phyloP scores from a whole-genome alignment of 1,284 basidiomycete genomes.

The Lentinula novae-zelandiae region DNA sequence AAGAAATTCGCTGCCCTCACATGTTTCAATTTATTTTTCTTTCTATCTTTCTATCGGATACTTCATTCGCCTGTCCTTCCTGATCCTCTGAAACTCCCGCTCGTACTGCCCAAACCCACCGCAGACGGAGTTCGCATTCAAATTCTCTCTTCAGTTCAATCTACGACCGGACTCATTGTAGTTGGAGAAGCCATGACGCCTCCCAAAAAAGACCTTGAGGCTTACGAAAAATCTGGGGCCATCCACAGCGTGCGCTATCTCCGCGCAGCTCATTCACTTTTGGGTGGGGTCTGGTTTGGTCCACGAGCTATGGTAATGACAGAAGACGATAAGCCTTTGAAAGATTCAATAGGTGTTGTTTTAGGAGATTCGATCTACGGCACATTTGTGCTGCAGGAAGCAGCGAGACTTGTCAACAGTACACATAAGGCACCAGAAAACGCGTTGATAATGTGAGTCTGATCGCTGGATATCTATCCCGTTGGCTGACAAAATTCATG shows the following conservation, averaged over 20 bases:
- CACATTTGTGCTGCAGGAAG: conserved; percentile 85
- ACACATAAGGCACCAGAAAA: conserved; percentile 34
- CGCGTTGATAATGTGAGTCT: conserved; percentile 69
- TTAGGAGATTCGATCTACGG: conserved; percentile 80
- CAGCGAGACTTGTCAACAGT: conserved; percentile 62
- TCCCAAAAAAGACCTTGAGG: conserved; percentile 16
- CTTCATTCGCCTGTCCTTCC: conserved; percentile 53
- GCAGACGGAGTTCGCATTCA: conserved; percentile 36
- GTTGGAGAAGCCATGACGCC: conserved; percentile 68
- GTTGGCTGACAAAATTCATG: not conserved
- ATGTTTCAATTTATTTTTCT: conserved; percentile 32
- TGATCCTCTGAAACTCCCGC: conserved; percentile 49
- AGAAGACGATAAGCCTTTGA: conserved; percentile 35
- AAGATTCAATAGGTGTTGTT: conserved; percentile 50
- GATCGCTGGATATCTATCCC: not conserved
- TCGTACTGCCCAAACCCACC: conserved; percentile 27
- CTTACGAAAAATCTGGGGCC: conserved; percentile 4
- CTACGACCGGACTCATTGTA: conserved; percentile 73
- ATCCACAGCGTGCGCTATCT: conserved; percentile 72
- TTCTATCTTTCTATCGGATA: conserved; percentile 26
- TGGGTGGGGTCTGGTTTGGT: conserved; percentile 86
- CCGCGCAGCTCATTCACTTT: conserved; percentile 82
- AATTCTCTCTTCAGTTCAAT: conserved; percentile 67
- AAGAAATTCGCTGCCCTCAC: conserved; percentile 29
- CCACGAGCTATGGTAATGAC: conserved; percentile 38